phyloP scores from a whole-genome alignment of 257 asterid genomes.

The Cruciata laevipes region DNA sequence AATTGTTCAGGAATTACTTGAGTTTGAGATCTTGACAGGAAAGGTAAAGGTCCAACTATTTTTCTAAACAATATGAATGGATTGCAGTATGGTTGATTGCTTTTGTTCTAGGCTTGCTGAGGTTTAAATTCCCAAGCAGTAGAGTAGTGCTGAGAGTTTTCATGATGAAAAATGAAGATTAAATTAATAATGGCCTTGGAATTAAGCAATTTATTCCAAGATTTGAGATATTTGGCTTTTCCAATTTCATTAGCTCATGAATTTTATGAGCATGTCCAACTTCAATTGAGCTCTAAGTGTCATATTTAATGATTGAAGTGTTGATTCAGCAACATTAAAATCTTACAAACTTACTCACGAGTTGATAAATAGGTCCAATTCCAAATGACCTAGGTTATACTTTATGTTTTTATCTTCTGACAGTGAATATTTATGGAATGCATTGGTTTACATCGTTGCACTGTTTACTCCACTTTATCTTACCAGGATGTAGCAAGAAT shows the following conservation, averaged over 20 bases:
- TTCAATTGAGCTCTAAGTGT: not conserved
- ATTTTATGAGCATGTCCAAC: not conserved
- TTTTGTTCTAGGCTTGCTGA: not conserved
- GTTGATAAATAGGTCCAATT: not conserved
- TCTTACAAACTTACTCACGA: not conserved
- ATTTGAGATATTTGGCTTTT: not conserved
- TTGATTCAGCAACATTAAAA: not conserved
- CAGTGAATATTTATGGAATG: not conserved
- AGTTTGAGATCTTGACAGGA: slow-evolving; percentile 72
- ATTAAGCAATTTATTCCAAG: not conserved
- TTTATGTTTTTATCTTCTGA: not conserved
- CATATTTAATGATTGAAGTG: not conserved
- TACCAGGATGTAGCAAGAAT: slow-evolving; percentile 83
- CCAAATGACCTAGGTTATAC: not conserved
- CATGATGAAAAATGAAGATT: not conserved
- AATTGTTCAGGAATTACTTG: slow-evolving; percentile 77
- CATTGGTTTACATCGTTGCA: not conserved
- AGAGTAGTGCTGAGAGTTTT: not conserved
- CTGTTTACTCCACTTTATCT: slow-evolving; percentile 9
- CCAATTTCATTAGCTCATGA: not conserved
- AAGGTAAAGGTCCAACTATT: slow-evolving; percentile 43
- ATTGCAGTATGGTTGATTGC: not conserved
- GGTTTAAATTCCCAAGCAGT: not conserved
- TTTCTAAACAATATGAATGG: not conserved
- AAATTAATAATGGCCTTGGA: not conserved